These are phyloP conservation scores for Metschnikowia proteae DNA, from an alignment of 805 yeast genomes.

Conservation along the genomic window DNA sequence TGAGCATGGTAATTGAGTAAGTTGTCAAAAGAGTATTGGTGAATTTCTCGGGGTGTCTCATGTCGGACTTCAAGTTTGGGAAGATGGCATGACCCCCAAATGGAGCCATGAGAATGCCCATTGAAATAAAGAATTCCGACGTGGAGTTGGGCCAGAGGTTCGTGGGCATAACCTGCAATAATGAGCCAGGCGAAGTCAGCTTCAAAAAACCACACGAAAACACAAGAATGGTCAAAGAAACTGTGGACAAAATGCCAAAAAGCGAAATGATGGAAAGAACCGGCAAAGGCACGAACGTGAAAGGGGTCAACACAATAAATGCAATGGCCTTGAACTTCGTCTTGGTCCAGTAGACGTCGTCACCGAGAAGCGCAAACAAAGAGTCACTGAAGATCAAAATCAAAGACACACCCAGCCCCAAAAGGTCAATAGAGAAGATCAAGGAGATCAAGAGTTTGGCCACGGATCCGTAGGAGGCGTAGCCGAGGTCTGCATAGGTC, in stretches of 20 bases:
- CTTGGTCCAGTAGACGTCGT: slow-evolving; percentile 36
- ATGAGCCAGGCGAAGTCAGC: slow-evolving; percentile 66
- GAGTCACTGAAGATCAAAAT: slow-evolving; percentile 85
- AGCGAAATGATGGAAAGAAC: slow-evolving; percentile 65
- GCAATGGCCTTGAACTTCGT: slow-evolving; percentile 61
- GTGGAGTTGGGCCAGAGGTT: slow-evolving; percentile 58
- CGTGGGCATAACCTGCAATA: slow-evolving; percentile 60
- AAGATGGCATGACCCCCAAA: slow-evolving; percentile 85
- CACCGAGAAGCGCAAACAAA: slow-evolving; percentile 38
- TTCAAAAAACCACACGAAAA: slow-evolving; percentile 63
- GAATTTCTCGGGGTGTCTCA: slow-evolving; percentile 62
- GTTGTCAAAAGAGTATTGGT: slow-evolving; percentile 51
- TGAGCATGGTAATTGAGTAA: slow-evolving; percentile 54
- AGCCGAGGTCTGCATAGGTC: slow-evolving; percentile 31
- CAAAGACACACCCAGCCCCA: slow-evolving; percentile 80
- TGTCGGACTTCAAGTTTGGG: slow-evolving; percentile 69
- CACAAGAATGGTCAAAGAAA: slow-evolving; percentile 57
- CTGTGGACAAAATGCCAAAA: slow-evolving; percentile 67
- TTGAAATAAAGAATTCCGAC: slow-evolving; percentile 51
- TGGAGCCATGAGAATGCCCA: slow-evolving; percentile 72
- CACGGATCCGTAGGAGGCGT: slow-evolving; percentile 35
- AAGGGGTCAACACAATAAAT: slow-evolving; percentile 71
- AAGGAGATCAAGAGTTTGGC: slow-evolving; percentile 73
- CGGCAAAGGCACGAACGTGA: slow-evolving; percentile 74
- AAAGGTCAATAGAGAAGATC: slow-evolving; percentile 69